Conservation (phyloP, 2,329 filamentous ascomycete species). For the Daldinia eschscholtzii region DNA sequence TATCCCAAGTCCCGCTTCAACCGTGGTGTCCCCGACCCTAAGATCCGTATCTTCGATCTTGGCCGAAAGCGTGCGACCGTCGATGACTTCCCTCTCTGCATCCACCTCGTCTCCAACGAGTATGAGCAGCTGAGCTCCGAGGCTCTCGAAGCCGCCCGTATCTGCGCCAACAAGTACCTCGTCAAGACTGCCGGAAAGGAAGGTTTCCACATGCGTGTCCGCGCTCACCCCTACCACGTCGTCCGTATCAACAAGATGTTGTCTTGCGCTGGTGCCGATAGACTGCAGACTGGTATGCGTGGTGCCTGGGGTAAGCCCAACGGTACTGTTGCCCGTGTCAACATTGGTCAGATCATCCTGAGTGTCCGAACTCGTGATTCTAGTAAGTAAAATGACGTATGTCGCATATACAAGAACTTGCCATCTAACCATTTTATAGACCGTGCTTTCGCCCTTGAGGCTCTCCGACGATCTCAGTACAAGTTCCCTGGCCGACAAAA, state of each 20-base stretch:
- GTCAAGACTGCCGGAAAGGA: slow-evolving; percentile 80
- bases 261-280: slow-evolving; percentile 99
- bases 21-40: slow-evolving; percentile 92
- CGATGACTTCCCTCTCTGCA: slow-evolving; percentile 99
- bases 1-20: slow-evolving; percentile 99
- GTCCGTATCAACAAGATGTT: slow-evolving; percentile 99
- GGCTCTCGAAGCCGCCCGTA: slow-evolving; percentile 99
- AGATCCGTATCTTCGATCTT: slow-evolving; percentile 98
- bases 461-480: slow-evolving; percentile 99
- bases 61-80: slow-evolving; percentile 98
- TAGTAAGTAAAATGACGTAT: slow-evolving; percentile 66
- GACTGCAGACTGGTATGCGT: slow-evolving; percentile 99
- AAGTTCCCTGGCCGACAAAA: slow-evolving; percentile 99
- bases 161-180: slow-evolving; percentile 99
- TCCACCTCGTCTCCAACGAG: slow-evolving; percentile 99
- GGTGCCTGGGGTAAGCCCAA: slow-evolving; percentile 99
- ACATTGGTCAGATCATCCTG: slow-evolving; percentile 99
- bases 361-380: slow-evolving; percentile 96
- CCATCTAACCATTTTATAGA: slow-evolving; percentile 63
- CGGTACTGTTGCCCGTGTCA: slow-evolving; percentile 98
- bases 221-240: slow-evolving; percentile 99
- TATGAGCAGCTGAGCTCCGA: slow-evolving; percentile 99
- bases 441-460: slow-evolving; percentile 95
- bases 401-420: background rate
- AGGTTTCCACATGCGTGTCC: slow-evolving; percentile 79